phyloP scores from a whole-genome alignment of 2,329 filamentous ascomycete genomes.

The Arthrobotrys megalospora region DNA sequence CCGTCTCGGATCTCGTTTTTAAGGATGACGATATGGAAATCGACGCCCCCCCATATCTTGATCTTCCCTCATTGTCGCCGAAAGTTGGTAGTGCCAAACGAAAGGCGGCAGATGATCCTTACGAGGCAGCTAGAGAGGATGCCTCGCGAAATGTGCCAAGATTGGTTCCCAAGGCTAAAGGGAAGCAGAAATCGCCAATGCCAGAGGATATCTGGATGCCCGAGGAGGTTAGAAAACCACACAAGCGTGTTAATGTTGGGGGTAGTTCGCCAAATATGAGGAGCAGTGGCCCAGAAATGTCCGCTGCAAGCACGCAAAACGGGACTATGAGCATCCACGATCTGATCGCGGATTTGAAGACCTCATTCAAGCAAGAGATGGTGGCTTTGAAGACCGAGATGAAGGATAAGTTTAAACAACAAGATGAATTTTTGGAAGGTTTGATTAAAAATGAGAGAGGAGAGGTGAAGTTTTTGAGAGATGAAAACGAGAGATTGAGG shows the following conservation, averaged over 20 bases:
- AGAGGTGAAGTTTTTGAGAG: conserved; percentile 36
- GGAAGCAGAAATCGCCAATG: conserved; percentile 37
- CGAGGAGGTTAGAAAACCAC: conserved; percentile 48
- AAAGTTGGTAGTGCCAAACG: conserved; percentile 45
- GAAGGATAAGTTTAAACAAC: conserved; percentile 49
- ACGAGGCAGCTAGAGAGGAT: conserved; percentile 7
- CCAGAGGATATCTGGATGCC: conserved; percentile 58
- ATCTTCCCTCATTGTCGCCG: conserved; percentile 44
- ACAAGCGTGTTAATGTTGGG: conserved; percentile 42
- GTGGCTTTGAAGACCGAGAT: conserved; percentile 51
- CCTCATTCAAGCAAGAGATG: conserved; percentile 39
- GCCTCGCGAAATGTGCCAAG: background rate
- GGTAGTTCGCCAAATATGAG: conserved; percentile 20
- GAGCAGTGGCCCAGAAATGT: background rate
- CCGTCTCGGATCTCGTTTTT: conserved; percentile 57
- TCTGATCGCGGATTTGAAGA: conserved; percentile 58
- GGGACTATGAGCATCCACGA: conserved; percentile 57
- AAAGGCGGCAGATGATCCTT: conserved; percentile 50
- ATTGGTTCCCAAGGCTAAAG: conserved; percentile 37
- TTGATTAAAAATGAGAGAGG: conserved; percentile 46
- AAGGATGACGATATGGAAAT: conserved; percentile 61
- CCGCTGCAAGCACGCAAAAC: conserved; percentile 17
- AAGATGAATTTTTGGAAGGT: conserved; percentile 48
- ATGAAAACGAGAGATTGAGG: conserved; percentile 53
- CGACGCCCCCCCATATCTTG: conserved; percentile 25